phyloP scores from a whole-genome alignment of 176 grass and related monocot species.

The Cenchrus americanus region DNA sequence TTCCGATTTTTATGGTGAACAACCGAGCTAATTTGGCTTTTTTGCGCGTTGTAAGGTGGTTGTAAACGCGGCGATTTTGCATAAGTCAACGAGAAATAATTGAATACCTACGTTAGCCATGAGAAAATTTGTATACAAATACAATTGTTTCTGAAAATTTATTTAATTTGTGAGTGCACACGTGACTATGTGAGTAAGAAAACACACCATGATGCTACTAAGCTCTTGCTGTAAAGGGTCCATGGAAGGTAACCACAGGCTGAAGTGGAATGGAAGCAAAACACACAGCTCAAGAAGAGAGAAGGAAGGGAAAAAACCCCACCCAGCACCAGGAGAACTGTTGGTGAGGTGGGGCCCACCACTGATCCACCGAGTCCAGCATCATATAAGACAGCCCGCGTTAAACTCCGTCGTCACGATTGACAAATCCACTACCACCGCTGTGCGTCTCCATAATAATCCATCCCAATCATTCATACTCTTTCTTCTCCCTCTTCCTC shows the following conservation, averaged over 20 bases:
- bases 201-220: background rate
- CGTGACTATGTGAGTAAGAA: background rate
- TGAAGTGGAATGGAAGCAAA: too few relatives aligned
- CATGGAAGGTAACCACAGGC: background rate
- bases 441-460: background rate
- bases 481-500: background rate
- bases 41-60: too few relatives aligned
- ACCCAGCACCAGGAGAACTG: background rate
- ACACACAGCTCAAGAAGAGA: too few relatives aligned
- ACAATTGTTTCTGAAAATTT: too few relatives aligned
- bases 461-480: constrained; percentile 16
- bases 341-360: background rate
- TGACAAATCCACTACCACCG: background rate
- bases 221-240: background rate
- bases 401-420: background rate
- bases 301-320: background rate
- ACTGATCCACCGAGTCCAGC: background rate
- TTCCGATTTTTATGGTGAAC: background rate
- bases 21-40: too few relatives aligned
- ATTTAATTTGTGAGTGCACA: background rate
- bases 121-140: too few relatives aligned
- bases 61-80: too few relatives aligned
- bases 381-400: background rate
- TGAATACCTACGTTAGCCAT: too few relatives aligned
- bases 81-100: too few relatives aligned